Base-by-base conservation (phyloP, 345 rosid genomes). In the Camelina hispida region DNA sequence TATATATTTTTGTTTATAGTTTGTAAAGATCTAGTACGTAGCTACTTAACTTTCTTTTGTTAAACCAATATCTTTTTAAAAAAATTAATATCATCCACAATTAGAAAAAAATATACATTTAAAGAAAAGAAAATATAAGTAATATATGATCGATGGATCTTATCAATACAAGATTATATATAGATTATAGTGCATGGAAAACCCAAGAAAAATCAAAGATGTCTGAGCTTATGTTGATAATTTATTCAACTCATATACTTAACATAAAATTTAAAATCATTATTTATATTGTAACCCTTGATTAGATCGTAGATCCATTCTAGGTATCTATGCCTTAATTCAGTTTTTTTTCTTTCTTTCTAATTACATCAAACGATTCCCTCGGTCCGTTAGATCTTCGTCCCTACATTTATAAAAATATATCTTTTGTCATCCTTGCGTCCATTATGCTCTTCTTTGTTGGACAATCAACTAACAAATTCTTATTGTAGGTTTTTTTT, bases 291-390 rank as follows among this genome's bases (percentile, higher is more conserved):
- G 62, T 61, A 52, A 60, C 11, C 17, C 35, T 40, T 75, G 40
- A 68, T 40, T 52, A 68, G 71, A 71, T 77, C 66, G 64, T 63
- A 77, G 80, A 77, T 77, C 75, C 66, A 71, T 70, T 77, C 71
- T 77, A 69, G 72, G 70, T 62, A 70, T 70, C 25, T 23, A 77
- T 77, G 66, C 66, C 30, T 43, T 30, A 9, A 1, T n/a, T 12
- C 51, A 47, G 16, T 14, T 14, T 44, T 14, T 47, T 32, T 65
- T 25, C 28, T 25, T 25, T 34, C n/a, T 32, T 34, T 34, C n/a
- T 38, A 50, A 42, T 74, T 42, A 37, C 55, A 59, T 67, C 38
- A 44, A 53, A 68, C 55, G 73, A 68, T 75, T 68, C 68, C 34
- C 61, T 68, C 54, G 17, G 11, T 60, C 55, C 53, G 30, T 67